Evolutionary conservation across 2,329 filamentous ascomycete genomes (phyloP).

Genomic region (Ophiostoma quercus): DNA sequence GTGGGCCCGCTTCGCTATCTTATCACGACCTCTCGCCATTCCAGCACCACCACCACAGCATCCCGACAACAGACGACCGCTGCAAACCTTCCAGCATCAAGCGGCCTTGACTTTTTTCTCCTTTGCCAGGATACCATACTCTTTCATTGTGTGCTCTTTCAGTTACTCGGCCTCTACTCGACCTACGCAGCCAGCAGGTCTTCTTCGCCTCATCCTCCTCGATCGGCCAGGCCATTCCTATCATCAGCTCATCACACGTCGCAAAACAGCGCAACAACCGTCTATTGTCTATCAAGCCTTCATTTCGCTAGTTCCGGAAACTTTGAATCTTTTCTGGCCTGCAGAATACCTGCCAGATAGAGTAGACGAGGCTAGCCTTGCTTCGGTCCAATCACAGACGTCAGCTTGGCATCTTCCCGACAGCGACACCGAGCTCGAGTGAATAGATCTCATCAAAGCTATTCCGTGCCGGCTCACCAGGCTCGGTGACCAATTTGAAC

Average conservation of each 20-base stretch:
- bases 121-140: not conserved
- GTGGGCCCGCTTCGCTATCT: not conserved
- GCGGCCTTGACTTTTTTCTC: not conserved
- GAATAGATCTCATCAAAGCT: not conserved
- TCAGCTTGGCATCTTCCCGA: not conserved
- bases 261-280: not conserved
- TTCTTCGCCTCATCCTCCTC: not conserved
- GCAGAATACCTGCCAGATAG: not conserved
- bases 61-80: not conserved
- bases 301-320: not conserved
- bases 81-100: not conserved
- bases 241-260: not conserved
- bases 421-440: not conserved
- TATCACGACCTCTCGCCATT: constrained; percentile 16
- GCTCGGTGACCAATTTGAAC: not conserved
- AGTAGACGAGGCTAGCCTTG: constrained; percentile 7
- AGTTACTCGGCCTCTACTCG: not conserved
- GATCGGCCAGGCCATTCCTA: not conserved
- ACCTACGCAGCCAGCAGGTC: not conserved
- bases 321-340: not conserved
- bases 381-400: not conserved
- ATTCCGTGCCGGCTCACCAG: not conserved
- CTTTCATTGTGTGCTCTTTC: not conserved
- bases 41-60: constrained; percentile 5
- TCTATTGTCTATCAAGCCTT: not conserved